Conservation (phyloP, 176 grass and related monocot genomes). For the Hordeum marinum region DNA sequence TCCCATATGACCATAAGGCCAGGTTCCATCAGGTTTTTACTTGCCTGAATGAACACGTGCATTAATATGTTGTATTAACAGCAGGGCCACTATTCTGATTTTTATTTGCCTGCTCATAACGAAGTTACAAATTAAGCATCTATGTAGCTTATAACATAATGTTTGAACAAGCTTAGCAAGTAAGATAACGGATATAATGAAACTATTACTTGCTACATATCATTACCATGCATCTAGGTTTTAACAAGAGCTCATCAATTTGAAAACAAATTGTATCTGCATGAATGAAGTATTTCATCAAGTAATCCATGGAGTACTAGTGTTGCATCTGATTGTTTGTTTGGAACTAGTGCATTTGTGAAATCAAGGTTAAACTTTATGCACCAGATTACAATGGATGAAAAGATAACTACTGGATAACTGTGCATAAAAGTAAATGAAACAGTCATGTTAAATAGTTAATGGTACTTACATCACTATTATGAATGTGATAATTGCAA, state of each 20-base stretch:
- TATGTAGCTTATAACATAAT: neutral
- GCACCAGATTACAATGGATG: neutral
- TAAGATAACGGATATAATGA: neutral
- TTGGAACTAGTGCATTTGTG: neutral
- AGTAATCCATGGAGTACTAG: neutral
- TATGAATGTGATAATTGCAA: constrained; percentile 76
- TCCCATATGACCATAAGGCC: no score
- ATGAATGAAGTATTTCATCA: neutral
- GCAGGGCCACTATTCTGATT: neutral
- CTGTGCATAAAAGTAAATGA: neutral
- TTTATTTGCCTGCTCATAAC: neutral
- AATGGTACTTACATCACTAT: constrained; percentile 71
- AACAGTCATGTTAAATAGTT: neutral
- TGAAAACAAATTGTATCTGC: neutral
- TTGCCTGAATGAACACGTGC: no score
- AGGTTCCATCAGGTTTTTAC: no score
- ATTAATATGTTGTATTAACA: no score
- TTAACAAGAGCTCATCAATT: neutral
- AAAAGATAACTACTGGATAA: neutral
- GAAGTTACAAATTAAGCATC: neutral
- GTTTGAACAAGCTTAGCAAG: neutral
- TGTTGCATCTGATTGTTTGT: neutral
- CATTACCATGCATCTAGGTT: neutral
- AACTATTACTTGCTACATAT: neutral
- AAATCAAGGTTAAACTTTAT: neutral